These are phyloP conservation scores for Peniophora sp. DNA, from an alignment of 1,284 basidiomycete species.

Conservation along the genomic window DNA sequence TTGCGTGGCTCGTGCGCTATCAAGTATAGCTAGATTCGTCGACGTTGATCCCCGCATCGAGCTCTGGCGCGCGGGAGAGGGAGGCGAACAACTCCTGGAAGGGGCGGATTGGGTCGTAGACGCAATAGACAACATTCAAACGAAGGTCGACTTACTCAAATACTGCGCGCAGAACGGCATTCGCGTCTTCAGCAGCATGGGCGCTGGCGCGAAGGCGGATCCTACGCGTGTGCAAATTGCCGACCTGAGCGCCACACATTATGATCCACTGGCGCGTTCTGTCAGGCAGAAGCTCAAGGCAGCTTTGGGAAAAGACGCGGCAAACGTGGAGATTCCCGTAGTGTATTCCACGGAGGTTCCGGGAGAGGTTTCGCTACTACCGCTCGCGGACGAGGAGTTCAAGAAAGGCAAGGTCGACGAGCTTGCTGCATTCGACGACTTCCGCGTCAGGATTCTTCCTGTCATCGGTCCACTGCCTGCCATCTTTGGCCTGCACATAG, in stretches of 20 bases:
- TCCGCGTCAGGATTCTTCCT: conserved; percentile 85
- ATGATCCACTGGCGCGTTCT: conserved; percentile 90
- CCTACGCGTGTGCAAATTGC: conserved; percentile 93
- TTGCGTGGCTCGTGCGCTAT: conserved; percentile 68
- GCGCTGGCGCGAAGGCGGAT: conserved; percentile 94
- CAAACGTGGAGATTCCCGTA: conserved; percentile 78
- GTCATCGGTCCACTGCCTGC: conserved; percentile 82
- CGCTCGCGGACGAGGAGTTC: conserved; percentile 89
- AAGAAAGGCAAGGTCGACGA: conserved; percentile 87
- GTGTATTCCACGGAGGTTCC: conserved; percentile 96
- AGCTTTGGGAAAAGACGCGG: conserved; percentile 37
- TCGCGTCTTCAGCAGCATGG: conserved; percentile 94
- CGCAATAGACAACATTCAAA: conserved; percentile 95
- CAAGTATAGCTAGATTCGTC: conserved; percentile 63
- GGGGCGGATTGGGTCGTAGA: conserved; percentile 91
- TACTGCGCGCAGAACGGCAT: conserved; percentile 73
- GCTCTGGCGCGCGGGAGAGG: conserved; percentile 73
- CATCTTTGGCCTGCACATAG: conserved; percentile 83
- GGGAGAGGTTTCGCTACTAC: conserved; percentile 80
- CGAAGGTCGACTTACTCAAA: conserved; percentile 85
- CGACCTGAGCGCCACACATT: conserved; percentile 89
- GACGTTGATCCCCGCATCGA: conserved; percentile 80
- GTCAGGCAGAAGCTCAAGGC: conserved; percentile 75
- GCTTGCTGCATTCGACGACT: conserved; percentile 88
- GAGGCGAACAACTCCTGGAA: conserved; percentile 59